Evolutionary conservation across 148 eudicot species (phyloP).

Genomic region (Nyssa sinensis): DNA sequence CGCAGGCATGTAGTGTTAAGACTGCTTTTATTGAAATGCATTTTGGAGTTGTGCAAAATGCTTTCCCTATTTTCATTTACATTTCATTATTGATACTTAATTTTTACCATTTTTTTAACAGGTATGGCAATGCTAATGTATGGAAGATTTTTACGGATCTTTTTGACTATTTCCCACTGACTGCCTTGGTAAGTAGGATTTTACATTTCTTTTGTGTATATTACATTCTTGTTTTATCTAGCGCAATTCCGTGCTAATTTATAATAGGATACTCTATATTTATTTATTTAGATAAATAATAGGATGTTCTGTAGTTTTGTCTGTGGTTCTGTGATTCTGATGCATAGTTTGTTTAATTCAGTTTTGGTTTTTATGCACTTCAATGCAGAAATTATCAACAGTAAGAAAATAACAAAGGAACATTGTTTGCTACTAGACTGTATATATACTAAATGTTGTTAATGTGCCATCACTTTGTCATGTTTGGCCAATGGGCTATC

Average conservation of each 20-base stretch:
- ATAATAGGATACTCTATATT: background rate
- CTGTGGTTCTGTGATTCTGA: background rate
- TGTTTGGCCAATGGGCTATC: no score
- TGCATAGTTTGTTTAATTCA: background rate
- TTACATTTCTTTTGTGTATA: background rate
- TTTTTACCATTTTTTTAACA: slow-evolving; percentile 23
- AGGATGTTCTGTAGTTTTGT: no score
- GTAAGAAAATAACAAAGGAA: no score
- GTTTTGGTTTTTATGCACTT: no score
- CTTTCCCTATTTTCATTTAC: background rate
- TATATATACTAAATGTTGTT: no score
- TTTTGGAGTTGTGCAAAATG: slow-evolving; percentile 2
- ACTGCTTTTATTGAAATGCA: background rate
- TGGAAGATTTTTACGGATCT: slow-evolving; percentile 99
- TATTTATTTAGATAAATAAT: no score
- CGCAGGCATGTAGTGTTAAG: background rate
- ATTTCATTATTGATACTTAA: background rate
- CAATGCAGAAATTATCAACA: no score
- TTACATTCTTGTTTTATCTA: no score
- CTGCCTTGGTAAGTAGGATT: slow-evolving; percentile 80
- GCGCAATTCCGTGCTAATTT: background rate
- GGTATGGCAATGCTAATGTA: slow-evolving; percentile 98
- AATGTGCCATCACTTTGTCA: no score
- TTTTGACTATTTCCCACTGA: slow-evolving; percentile 94
- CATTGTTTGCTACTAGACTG: no score